Base-by-base conservation (phyloP, 306 rosid genomes). In the Prunus mira region DNA sequence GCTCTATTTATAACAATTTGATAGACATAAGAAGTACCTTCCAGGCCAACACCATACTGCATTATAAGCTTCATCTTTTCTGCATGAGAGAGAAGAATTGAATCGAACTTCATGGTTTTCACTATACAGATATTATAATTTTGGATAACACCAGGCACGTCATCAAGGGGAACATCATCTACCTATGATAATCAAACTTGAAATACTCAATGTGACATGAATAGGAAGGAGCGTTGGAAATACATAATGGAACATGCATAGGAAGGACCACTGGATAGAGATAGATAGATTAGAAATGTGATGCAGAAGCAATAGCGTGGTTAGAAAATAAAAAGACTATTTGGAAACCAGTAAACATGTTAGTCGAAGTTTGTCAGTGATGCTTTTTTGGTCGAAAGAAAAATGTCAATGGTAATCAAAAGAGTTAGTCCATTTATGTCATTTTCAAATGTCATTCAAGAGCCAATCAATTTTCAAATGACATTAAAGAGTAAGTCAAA, bases 1-100 rank as follows among this genome's bases (percentile, higher is more conserved):
- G 47, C 15, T 25, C 55, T 30, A 5, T 4, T 15, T 43, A 55
- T 61, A 50, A 60, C 60, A 73, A 64, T 69, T 52, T 47, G 72
- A 65, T n/a, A 32, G 19, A 72, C 54, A 76, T 62, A 69, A 30
- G 9, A 72, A 68, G 55, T 78, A 94, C 98, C 98, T 82, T 94
- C 98, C 55, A 94, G 72, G 54, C 98, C 98, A 68, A 94, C 95
- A 66, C 97, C 98, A 77, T 62, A 94, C 86, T 92, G 97, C 96
- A 94, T 77, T 78, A 94, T 71, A 69, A 94, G 96, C 84, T 88
- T 86, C 97, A 92, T 84, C 56, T 86, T 80, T 75, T 71, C 82
- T 22, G 97, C 96, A 75, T 83, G 80, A 70, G 96, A 87, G 49
- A 94, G 88, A 15, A 91, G 28, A 41, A 80, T 54, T 13, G 89